Percentiles rank a stretch among this genome's conserved stretches.
These are phyloP conservation scores for Ascochyta rabiei DNA, from an alignment of 2,329 filamentous ascomycete species.

Conservation along the genomic window DNA sequence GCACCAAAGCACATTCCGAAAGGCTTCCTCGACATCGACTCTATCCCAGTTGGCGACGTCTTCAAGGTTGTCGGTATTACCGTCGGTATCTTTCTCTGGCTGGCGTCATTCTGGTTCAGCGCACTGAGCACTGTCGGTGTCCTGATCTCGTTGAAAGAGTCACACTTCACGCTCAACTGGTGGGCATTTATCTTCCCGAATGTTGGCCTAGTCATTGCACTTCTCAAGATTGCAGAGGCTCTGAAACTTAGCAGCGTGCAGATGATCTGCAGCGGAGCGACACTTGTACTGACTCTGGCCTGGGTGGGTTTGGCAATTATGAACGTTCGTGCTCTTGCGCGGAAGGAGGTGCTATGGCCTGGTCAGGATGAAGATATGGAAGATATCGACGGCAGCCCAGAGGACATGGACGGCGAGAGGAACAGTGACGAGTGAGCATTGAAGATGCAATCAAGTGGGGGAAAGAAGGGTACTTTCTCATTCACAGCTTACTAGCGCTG, in stretches of 20 bases:
- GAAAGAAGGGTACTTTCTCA: not conserved
- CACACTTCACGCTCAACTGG: slow-evolving; percentile 41
- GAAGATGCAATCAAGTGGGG: not conserved
- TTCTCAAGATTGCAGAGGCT: slow-evolving; percentile 60
- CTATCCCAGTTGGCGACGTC: slow-evolving; percentile 44
- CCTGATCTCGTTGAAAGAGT: slow-evolving; percentile 47
- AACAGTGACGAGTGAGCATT: not conserved
- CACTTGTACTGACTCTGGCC: slow-evolving; percentile 58
- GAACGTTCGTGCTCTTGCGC: slow-evolving; percentile 57
- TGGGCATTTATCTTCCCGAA: slow-evolving; percentile 71
- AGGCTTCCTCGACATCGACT: slow-evolving; percentile 42
- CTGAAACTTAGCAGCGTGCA: slow-evolving; percentile 59
- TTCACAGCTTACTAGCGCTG: not conserved
- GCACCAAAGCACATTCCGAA: slow-evolving; percentile 45
- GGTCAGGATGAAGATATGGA: slow-evolving; percentile 66
- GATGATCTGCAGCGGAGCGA: slow-evolving; percentile 61
- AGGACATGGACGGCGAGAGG: not conserved
- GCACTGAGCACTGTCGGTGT: slow-evolving; percentile 50
- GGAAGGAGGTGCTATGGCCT: slow-evolving; percentile 59
- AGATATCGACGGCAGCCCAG: slow-evolving; percentile 27
- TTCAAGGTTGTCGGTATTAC: slow-evolving; percentile 51
- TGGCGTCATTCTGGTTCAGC: slow-evolving; percentile 58
- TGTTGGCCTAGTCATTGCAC: slow-evolving; percentile 63
- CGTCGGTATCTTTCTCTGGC: slow-evolving; percentile 55
- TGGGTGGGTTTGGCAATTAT: slow-evolving; percentile 61